Evolutionary conservation across 768 basidiomycete genomes (phyloP), one percentile per base, ranked within the genome.

Genomic region (Mycena belliarum): DNA sequence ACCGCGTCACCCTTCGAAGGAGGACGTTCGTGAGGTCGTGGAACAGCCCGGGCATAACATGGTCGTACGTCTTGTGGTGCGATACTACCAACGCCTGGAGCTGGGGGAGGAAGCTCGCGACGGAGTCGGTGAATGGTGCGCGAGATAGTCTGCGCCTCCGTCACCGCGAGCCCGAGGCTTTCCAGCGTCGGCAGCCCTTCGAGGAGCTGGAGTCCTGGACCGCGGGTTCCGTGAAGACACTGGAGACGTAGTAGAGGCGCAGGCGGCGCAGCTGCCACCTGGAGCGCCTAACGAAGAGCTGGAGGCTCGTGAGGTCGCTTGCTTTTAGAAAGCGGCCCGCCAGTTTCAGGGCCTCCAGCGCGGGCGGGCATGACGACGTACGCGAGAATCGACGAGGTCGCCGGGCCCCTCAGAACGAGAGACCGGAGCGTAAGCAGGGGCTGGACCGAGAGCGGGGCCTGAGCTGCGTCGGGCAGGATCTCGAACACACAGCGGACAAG

Each of bases 161-260:
- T 57, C 49, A 23, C 56, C 3, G 42, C 43, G 16, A 57, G 43
- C 5, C 52, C 44, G 11, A 51, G 10, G 37, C 12, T 18, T n/a
- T 51, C 56, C 25, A 57, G 49, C 11, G 41, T 33, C 3, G 46
- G 40, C 10, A 52, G 29, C 7, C 40, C 11, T 4, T 37, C 29
- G 51, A 59, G 50, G 24, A 59, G 57, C n/a, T 35, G 20, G 46
- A 59, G 24, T 52, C 51, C n/a, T 35, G 20, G 46, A 59, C 20
- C 23, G 46, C 46, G 1, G 44, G 33, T 18, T 10, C 21, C 5
- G 50, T 49, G 4, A 59, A 41, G 10, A 18, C 3, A 1, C 33
- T 8, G 11, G 57, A 41, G 45, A 59, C 43, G 46, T 29, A 53
- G 45, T 59, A 20, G 16, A 57, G 15, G 20, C 38, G 49, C 10